Base-by-base conservation (phyloP, 177 flowering plant genomes). In the Vitis hybrid region DNA sequence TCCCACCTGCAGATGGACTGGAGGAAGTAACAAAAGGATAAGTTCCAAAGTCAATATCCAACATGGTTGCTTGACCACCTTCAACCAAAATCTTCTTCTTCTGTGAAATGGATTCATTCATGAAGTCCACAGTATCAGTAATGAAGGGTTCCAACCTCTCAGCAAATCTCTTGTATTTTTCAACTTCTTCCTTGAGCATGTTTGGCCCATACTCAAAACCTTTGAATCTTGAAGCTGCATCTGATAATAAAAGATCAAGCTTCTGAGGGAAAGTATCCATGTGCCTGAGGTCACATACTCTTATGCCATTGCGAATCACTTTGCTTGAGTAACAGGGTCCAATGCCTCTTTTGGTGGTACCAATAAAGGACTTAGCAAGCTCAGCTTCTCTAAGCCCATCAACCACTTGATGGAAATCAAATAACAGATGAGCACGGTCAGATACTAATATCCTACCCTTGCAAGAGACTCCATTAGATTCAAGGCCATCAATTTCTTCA, bases 51-150 rank as follows among this genome's bases (percentile, higher is more conserved):
- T 95, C 99, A 79, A 95, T 88, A 78, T 95, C 99, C 77, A 95
- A 75, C 99, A 95, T 95, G 51, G 99, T 94, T 57, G 98, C 99
- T 77, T 95, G 99, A 67, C 99, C 99, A 74, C 98, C 99, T 86
- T 95, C 99, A 60, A 95, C 97, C 84, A 95, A 80, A 76, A 95
- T 85, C 81, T 86, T 95, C 83, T 89, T 90, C 75, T 89, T 89
- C 56, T 85, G 82, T 2, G 82, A 68, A 33, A 95, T 89, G 18
- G 91, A 89, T 53, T 95, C 96, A 71, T 93, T 84, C 80, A 95
- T 78, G 64, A 89, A 79, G 77, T 88, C 89, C 64, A 95, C 97
- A 4, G 98, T 95, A 76, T 95, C 99, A 63, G 92, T 85, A 76
- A 95, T 85, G 65, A 73, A 95, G 47, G 99, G 99, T 59, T 92